Conservation (phyloP, 371 early-diverging fungal genomes). For the Mortierella sp. region DNA sequence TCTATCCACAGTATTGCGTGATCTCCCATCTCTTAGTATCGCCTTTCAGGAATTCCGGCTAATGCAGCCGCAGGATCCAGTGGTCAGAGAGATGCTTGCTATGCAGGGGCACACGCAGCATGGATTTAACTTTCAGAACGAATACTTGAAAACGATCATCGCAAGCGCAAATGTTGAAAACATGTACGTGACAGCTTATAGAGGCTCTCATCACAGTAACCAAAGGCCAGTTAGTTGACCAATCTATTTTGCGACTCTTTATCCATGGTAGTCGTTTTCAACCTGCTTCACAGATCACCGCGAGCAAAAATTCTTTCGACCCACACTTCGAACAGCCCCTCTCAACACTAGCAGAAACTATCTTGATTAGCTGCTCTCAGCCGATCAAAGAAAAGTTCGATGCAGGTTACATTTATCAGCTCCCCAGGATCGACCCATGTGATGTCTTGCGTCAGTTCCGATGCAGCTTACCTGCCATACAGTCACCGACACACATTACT, state of each 20-base stretch:
- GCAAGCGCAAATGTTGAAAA: constrained; percentile 20
- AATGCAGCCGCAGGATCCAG: constrained; percentile 12
- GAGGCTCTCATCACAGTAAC: no score
- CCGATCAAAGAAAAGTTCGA: not conserved
- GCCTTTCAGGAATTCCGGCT: constrained; percentile 36
- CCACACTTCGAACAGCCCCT: constrained; percentile 12
- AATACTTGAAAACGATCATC: constrained; percentile 32
- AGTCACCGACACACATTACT: not conserved
- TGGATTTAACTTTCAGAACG: constrained; percentile 22
- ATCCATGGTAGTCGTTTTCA: constrained; percentile 23
- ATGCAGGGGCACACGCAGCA: constrained; percentile 14
- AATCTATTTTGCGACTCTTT: not conserved
- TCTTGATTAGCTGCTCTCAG: constrained; percentile 22
- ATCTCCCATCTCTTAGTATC: constrained; percentile 34
- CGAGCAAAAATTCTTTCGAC: constrained; percentile 1
- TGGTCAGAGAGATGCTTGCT: constrained; percentile 1
- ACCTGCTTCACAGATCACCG: constrained; percentile 28
- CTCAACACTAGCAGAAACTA: constrained; percentile 21
- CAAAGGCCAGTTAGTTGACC: not conserved
- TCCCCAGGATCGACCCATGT: constrained; percentile 30
- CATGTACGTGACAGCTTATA: constrained; percentile 25
- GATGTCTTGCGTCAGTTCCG: constrained; percentile 15
- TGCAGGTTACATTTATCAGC: constrained; percentile 1
- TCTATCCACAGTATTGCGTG: constrained; percentile 30
- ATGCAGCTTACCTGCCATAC: not conserved